These are phyloP conservation scores for Gossypium trilobum DNA, from an alignment of 441 rosid species.

Conservation along the genomic window DNA sequence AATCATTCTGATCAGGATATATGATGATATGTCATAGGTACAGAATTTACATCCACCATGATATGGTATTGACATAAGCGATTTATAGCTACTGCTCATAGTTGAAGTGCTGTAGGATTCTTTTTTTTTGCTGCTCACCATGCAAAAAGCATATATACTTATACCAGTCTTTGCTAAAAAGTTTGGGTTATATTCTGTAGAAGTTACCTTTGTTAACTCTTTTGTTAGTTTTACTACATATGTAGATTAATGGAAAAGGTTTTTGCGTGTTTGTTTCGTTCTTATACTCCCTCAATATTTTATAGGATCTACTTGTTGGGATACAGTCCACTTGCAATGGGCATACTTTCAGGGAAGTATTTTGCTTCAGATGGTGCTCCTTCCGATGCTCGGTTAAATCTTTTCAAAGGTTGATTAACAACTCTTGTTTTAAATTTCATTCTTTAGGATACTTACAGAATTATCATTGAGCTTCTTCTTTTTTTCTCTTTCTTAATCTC, in stretches of 20 bases:
- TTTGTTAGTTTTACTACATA: background rate
- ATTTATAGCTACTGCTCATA: background rate
- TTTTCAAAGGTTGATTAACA: conserved; percentile 35
- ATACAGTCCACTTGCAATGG: conserved; percentile 63
- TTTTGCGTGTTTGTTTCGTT: background rate
- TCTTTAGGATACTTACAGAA: background rate
- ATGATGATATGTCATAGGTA: background rate
- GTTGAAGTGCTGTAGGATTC: background rate
- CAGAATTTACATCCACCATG: background rate
- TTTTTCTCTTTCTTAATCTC: background rate
- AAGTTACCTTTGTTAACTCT: background rate
- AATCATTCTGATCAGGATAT: background rate
- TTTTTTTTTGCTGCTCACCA: background rate
- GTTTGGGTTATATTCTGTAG: background rate
- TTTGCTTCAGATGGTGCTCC: conserved; percentile 40
- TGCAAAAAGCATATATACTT: background rate
- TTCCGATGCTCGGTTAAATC: conserved; percentile 45
- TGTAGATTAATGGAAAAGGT: background rate
- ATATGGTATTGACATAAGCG: background rate
- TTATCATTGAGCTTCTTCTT: background rate
- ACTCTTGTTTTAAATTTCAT: background rate
- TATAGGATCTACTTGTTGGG: conserved; percentile 43
- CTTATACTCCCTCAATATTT: background rate
- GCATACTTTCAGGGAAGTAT: conserved; percentile 62
- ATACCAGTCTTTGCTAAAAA: background rate